Evolutionary conservation across 192 early-diverging fungal species (phyloP).

Genomic region (Coemansia sp.): DNA sequence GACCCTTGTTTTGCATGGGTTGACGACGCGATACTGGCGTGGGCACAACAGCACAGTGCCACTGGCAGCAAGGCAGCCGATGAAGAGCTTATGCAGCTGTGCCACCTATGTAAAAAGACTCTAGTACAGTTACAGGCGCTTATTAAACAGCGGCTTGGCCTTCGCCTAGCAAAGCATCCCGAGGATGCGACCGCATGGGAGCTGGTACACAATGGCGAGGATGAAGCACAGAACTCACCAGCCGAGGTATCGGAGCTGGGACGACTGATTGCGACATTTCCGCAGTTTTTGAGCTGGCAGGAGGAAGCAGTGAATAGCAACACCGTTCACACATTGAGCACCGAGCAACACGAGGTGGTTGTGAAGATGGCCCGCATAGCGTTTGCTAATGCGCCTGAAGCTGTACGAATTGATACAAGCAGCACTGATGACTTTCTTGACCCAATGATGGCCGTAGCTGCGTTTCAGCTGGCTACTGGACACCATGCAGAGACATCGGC

Average conservation of each 20-base stretch:
- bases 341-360: background rate
- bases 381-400: background rate
- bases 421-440: background rate
- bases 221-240: background rate
- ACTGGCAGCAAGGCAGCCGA: background rate
- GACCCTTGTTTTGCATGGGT: background rate
- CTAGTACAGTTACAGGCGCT: background rate
- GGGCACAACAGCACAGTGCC: conserved; percentile 13
- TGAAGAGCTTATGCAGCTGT: conserved; percentile 7
- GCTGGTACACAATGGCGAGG: no score
- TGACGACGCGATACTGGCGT: background rate
- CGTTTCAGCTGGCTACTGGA: background rate
- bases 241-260: background rate
- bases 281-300: conserved; percentile 1
- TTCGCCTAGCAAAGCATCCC: background rate
- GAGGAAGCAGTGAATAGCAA: background rate
- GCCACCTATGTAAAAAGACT: background rate
- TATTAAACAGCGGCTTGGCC: background rate
- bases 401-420: background rate
- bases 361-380: background rate
- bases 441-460: background rate
- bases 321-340: background rate
- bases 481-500: background rate
- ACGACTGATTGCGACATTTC: conserved; percentile 1
- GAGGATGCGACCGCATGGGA: background rate